Base-by-base conservation (phyloP, 2,329 filamentous ascomycete species). In the Westerdykella aurantiaca region DNA sequence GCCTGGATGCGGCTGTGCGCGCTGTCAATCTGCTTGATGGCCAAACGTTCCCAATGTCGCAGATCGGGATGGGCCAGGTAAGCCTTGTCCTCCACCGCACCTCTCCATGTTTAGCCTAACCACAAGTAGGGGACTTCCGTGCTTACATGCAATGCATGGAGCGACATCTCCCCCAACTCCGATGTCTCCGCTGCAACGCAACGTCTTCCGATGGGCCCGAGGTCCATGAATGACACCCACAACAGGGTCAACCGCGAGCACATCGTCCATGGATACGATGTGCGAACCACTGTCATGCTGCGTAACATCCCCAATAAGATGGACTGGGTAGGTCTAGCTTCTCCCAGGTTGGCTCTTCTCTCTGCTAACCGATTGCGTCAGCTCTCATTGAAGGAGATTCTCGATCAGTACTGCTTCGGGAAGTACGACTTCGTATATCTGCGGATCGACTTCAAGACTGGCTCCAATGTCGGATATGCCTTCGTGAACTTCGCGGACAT, bases 391-490 rank as follows among this genome's bases (percentile, higher is more conserved):
- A 94, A 94, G 72, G 69, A 74, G 0, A 83, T 94, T 44, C 75
- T 97, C 12, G 87, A 96, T 58, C 76, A 84, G 50, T 85, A 82
- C 13, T 88, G 83, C 64, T 81, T 78, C 68, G 89, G 88, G 23
- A 83, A 85, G 49, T 97, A 94, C 64, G 90, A 97, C 62, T 97
- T 97, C 67, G 82, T 95, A 75, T 98, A 98, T 64, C 72, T 97
- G 41, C 83, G 93, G 33, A 97, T 97, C 56, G 79, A 81, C 50
- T 75, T 67, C 50, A 52, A 65, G 42, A 67, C 68, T 31, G 63
- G 46, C 41, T 61, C 50, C 49, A 95, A 89, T 63, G 91, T 97
- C 46, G 93, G 93, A 37, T 97, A 97, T 67, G 91, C 89, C 0
- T 98, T 97, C 69, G 88, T 98, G 71, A 96, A 98, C 68, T 96